Base-by-base conservation (phyloP, 805 yeast genomes). In the Saccharomycopsis schoenii region DNA sequence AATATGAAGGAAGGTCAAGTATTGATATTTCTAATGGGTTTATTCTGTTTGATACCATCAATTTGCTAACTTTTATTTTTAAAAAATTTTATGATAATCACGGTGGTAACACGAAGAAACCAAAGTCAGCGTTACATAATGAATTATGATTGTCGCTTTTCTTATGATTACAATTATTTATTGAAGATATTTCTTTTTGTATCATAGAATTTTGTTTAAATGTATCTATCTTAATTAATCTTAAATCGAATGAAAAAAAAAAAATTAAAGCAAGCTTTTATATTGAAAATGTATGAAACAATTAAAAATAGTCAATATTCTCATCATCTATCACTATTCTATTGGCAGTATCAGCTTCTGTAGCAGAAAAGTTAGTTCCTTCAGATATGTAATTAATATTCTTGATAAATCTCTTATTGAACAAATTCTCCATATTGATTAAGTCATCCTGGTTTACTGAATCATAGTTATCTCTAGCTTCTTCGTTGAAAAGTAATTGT, bases 41-140 rank as follows among this genome's bases (percentile, higher is more conserved):
- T 79, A 91, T 83, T 6, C 76, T 76, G 24, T 83, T 92, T 65
- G 84, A 86, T 69, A 84, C 96, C 3, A 81, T 85, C 62, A 77
- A 83, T 59, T 74, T 90, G 66, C 77, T 88, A 21, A 81, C 83
- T 15, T 82, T 92, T 63, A 81, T 92, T 24, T 85, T 90, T 71
- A 79, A 79, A 65, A 86, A 87, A 71, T 91, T 91, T 70, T 88
- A 87, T 68, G 87, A 86, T 55, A 37, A 57, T 19, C 61, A 59
- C n/a, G 41, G 42, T 21, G 41, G 57, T n/a, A 47, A 47, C n/a
- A 47, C 52, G 21, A 47, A 47, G 10, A 47, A 47, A 21, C 52
- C 52, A 12, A 47, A 21, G 21, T 47, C 52, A 6, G 21, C 14
- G 17, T 21, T 47, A 4, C 52, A 47, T 47, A 47, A 47, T 21